Evolutionary conservation across 2,329 filamentous ascomycete genomes (phyloP), one percentile per base, ranked within the genome.

Genomic region (Bipolaris victoriae): DNA sequence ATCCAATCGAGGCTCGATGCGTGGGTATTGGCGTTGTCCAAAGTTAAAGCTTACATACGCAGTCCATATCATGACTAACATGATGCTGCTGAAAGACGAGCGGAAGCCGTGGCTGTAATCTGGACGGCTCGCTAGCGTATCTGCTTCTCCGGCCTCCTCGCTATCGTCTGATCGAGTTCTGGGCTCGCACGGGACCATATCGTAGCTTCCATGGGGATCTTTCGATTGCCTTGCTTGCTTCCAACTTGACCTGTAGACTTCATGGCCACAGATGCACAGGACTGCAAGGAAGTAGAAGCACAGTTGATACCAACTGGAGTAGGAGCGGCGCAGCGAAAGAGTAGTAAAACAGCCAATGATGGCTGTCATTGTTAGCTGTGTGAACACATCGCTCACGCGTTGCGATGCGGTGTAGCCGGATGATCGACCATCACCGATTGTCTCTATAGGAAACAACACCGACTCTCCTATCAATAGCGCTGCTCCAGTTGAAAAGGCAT

Each of bases 21-120:
- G 52, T 26, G 24, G 44, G 20, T 61, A 46, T 24, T 47, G 51
- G 37, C 58, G 51, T 36, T 61, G 49, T 26, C 60, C 60, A 40
- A 67, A 70, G 44, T 70, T 70, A n/a, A 66, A 49, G 24, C 43
- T 43, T 26, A 59, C n/a, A 44, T 61, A 66, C 15, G 53, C 45
- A 16, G 60, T 43, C 67, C 66, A 70, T n/a, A 66, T 46, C 18
- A 57, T 37, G 22, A 57, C 26, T 9, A 70, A 45, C 16, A 41
- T 41, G 16, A 62, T 18, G 45, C 47, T 51, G 45, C 62, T 16
- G 20, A 58, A 43, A 5, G 53, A 46, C 9, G 37, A 48, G 31
- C 49, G 55, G n/a, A 57, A 41, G 3, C 50, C 33, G 36, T 39
- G 20, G 24, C 44, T 51, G 18, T 26, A n/a, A 41, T 26, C 41